Evolutionary conservation across 164 flowering plant species (phyloP).

Genomic region (Vitis labrusca): DNA sequence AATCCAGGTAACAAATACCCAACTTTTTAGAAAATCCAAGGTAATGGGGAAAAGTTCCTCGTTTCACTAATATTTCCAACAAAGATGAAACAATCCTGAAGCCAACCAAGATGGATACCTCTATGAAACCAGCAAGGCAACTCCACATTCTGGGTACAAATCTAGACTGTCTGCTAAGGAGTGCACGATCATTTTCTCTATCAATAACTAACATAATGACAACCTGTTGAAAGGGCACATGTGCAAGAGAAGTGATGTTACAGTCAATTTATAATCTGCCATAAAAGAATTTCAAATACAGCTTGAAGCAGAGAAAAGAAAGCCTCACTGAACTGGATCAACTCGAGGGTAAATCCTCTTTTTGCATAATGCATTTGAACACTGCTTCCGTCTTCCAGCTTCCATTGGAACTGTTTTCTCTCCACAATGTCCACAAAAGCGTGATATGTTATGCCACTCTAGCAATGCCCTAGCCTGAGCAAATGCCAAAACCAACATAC

Average conservation of each 20-base stretch:
- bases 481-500: slow-evolving; percentile 16
- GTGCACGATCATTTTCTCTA: slow-evolving; percentile 82
- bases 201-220: slow-evolving; percentile 97
- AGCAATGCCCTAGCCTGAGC: slow-evolving; percentile 85
- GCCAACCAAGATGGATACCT: slow-evolving; percentile 40
- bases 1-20: no score
- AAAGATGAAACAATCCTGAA: slow-evolving; percentile 1
- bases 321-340: slow-evolving; percentile 65
- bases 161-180: slow-evolving; percentile 76
- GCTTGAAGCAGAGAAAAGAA: not conserved
- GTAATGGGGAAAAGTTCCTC: not conserved
- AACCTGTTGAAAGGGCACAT: slow-evolving; percentile 51
- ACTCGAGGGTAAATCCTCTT: slow-evolving; percentile 88
- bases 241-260: not conserved
- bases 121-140: slow-evolving; percentile 93
- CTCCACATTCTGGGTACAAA: slow-evolving; percentile 98
- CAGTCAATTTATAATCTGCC: not conserved
- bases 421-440: slow-evolving; percentile 92
- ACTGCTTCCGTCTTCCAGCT: slow-evolving; percentile 84
- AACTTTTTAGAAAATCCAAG: no score
- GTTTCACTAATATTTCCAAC: not conserved
- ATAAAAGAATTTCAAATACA: not conserved
- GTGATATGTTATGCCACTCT: slow-evolving; percentile 76
- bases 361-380: slow-evolving; percentile 72
- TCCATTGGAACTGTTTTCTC: slow-evolving; percentile 61